Evolutionary conservation across 2,329 filamentous ascomycete species (phyloP), one percentile per base, ranked within the genome.

Genomic region (Trichothecium roseum): DNA sequence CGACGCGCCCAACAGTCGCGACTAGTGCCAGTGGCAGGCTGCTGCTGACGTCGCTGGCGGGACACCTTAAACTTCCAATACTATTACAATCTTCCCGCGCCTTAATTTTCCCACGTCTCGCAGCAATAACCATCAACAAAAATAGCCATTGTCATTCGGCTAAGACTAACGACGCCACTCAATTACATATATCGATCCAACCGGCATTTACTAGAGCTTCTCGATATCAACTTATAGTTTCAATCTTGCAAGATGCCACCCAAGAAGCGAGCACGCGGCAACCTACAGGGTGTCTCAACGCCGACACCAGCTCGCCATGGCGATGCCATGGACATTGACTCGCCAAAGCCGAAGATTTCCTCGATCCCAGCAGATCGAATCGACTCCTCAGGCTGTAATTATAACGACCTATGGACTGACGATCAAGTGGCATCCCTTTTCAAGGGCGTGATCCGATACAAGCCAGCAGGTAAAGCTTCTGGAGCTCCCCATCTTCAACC

Each of bases 371-470:
- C 35, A 37, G 17, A 12, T 22, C 22, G 31, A 28, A 10, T 28
- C n/a, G 35, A 37, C 16, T 4, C n/a, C 16, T 14, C 28, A 26
- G 15, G 6, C 12, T 8, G 47, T 5, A 44, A 46, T 9, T 48
- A 41, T 33, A 73, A 76, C 38, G 84, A 89, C 44, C 74, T 80
- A 18, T 98, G 91, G 91, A 95, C 87, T 4, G 88, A 94, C 50
- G 89, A 95, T 52, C 91, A 98, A 58, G 82, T 94, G 45, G 87
- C 85, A 1, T 88, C 86, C 28, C 69, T 98, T 1, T 86, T 94
- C 63, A 95, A 95, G 55, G 86, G 80, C 35, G 81, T 96, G 45
- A 88, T 96, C 44, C 74, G 80, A 53, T 94, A 84, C 82, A 98
- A 98, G 55, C 91, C 91, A n/a, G 89, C 89, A 28, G 89, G 87